Evolutionary conservation across 441 rosid genomes (phyloP).

Genomic region (Gossypium armourianum): DNA sequence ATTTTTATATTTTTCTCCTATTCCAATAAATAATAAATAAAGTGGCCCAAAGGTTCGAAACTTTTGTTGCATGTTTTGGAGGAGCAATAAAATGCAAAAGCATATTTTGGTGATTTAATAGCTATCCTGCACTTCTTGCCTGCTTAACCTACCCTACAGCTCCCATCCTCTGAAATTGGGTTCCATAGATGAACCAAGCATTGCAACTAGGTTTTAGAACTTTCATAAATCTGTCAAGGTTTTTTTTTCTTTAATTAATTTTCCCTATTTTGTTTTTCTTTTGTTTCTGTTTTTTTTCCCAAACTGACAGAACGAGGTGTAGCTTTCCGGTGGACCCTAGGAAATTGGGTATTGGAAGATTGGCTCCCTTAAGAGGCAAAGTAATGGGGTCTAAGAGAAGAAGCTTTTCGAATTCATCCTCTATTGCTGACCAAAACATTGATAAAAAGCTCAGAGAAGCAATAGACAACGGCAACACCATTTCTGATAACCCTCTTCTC

Average conservation of each 20-base stretch:
- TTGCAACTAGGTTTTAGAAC: slow-evolving; percentile 32
- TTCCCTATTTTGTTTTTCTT: neutral
- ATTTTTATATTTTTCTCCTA: no score
- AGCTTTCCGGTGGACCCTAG: slow-evolving; percentile 35
- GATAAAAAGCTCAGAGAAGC: slow-evolving; percentile 22
- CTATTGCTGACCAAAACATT: slow-evolving; percentile 20
- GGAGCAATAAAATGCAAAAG: neutral
- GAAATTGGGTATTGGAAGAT: slow-evolving; percentile 25
- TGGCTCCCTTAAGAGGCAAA: slow-evolving; percentile 24
- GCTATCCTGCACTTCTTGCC: neutral
- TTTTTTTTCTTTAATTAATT: neutral
- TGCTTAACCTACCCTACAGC: neutral
- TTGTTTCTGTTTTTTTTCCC: neutral
- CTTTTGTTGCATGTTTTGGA: neutral
- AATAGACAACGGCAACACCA: slow-evolving; percentile 10
- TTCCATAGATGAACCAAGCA: slow-evolving; percentile 28
- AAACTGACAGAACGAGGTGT: slow-evolving; percentile 21
- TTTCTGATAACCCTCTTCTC: slow-evolving; percentile 18
- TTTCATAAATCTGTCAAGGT: slow-evolving; percentile 31
- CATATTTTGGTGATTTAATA: neutral
- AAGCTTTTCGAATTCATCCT: slow-evolving; percentile 24
- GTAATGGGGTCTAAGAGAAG: slow-evolving; percentile 30
- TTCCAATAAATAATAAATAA: no score
- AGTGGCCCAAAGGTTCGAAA: no score
- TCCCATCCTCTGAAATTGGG: slow-evolving; percentile 14